Evolutionary conservation across 2,329 filamentous ascomycete species (phyloP).

Genomic region (Clarireedia hainanense): DNA sequence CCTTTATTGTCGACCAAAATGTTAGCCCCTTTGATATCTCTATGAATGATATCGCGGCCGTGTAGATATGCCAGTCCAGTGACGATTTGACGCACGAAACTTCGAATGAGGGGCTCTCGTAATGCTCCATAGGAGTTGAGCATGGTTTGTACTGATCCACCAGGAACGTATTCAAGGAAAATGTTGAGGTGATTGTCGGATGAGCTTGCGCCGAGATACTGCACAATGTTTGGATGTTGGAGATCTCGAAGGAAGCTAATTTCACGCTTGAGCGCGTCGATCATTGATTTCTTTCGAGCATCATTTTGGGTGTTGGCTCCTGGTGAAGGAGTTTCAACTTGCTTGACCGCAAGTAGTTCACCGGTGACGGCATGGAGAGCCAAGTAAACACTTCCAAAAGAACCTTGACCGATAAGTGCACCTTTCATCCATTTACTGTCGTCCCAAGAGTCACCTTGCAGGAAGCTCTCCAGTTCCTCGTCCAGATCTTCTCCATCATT

Average conservation of each 20-base stretch:
- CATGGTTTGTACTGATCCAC: constrained; percentile 96
- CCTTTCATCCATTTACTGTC: constrained; percentile 99
- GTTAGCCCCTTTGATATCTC: constrained; percentile 98
- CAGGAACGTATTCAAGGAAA: constrained; percentile 98
- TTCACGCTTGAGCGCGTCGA: constrained; percentile 92
- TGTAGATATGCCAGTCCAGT: constrained; percentile 90
- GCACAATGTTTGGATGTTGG: constrained; percentile 94
- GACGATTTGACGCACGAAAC: constrained; percentile 94
- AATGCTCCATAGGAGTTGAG: constrained; percentile 96
- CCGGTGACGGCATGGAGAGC: constrained; percentile 93
- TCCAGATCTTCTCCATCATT: constrained; percentile 90
- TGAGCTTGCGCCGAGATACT: constrained; percentile 91
- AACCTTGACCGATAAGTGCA: constrained; percentile 91
- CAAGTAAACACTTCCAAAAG: constrained; percentile 91
- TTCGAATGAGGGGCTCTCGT: constrained; percentile 85
- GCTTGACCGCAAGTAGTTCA: constrained; percentile 96
- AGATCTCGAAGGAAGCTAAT: constrained; percentile 90
- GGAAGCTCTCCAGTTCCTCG: constrained; percentile 81
- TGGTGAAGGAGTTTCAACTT: constrained; percentile 81
- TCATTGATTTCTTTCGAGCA: constrained; percentile 93
- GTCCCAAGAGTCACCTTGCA: constrained; percentile 88
- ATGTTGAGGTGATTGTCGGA: constrained; percentile 92
- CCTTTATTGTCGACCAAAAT: constrained; percentile 99
- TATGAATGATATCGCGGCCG: constrained; percentile 90
- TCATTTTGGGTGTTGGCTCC: constrained; percentile 75